phyloP scores from a whole-genome alignment of 2,329 filamentous ascomycete species.

The Verticillium nonalfalfae region DNA sequence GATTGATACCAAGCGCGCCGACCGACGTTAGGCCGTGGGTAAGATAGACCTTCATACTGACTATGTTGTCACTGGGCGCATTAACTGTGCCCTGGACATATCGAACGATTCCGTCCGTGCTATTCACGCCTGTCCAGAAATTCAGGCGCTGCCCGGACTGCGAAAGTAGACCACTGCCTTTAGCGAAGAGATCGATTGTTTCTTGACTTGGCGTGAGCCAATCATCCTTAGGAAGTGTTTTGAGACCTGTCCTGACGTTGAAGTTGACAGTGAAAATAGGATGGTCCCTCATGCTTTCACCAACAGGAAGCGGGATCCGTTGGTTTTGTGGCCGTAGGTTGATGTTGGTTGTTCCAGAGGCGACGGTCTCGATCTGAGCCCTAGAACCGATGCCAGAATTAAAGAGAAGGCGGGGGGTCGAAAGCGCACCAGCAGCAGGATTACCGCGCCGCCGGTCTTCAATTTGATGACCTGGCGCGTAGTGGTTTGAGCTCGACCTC shows the following conservation, averaged over 20 bases:
- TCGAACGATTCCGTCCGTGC: slow-evolving; percentile 28
- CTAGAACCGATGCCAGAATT: slow-evolving; percentile 48
- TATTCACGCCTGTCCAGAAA: slow-evolving; percentile 38
- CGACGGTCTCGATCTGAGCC: slow-evolving; percentile 32
- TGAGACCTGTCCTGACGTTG: slow-evolving; percentile 17
- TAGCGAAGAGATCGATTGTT: slow-evolving; percentile 22
- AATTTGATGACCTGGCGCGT: slow-evolving; percentile 12
- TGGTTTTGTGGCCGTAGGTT: slow-evolving; percentile 14
- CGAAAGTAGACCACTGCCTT: slow-evolving; percentile 30
- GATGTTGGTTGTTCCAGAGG: slow-evolving; percentile 32
- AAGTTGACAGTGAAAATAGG: slow-evolving; percentile 19
- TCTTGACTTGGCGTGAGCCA: slow-evolving; percentile 16
- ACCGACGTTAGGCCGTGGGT: slow-evolving; percentile 42
- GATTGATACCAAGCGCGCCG: slow-evolving; percentile 32
- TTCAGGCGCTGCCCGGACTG: slow-evolving; percentile 38
- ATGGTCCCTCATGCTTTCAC: slow-evolving; percentile 27
- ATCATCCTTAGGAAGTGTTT: not conserved
- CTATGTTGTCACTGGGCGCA: slow-evolving; percentile 29
- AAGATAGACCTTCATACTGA: slow-evolving; percentile 43
- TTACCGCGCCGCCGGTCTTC: slow-evolving; percentile 17
- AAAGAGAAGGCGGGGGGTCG: slow-evolving; percentile 51
- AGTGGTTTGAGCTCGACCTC: slow-evolving; percentile 11
- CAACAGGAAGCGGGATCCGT: slow-evolving; percentile 34
- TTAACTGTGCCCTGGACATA: slow-evolving; percentile 40
- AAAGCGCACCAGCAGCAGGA: slow-evolving; percentile 37